A percentile compares a stretch with the other conserved stretches of the same genome.
Conservation (phyloP, 2,329 filamentous ascomycete species). For the Hypoxylon sp. region DNA sequence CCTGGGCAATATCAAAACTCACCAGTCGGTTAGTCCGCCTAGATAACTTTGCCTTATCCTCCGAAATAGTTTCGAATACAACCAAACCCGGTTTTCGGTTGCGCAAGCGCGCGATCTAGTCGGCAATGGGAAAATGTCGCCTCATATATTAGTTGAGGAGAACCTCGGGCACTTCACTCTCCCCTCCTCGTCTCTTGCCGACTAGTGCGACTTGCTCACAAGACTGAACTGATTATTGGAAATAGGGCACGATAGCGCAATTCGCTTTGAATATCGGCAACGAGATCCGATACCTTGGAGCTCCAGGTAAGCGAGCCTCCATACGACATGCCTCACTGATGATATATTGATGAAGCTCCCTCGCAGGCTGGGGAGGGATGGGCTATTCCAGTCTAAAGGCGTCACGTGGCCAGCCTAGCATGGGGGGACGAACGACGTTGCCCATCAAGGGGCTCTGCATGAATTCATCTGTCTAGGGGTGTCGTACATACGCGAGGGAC, state of each 20-base stretch:
- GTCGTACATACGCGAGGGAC: too few species aligned
- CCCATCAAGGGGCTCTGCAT: too few species aligned
- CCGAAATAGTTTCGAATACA: background rate
- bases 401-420: too few species aligned
- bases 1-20: conserved; percentile 5
- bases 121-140: too few species aligned
- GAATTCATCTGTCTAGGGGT: too few species aligned
- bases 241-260: background rate
- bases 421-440: too few species aligned
- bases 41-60: background rate
- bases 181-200: background rate
- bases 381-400: background rate
- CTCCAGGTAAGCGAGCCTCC: background rate
- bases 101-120: background rate
- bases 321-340: background rate
- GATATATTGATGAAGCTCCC: background rate
- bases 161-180: background rate
- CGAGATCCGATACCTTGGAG: background rate
- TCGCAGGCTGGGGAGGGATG: background rate
- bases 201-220: background rate
- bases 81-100: background rate
- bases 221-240: background rate
- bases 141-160: background rate
- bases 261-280: background rate
- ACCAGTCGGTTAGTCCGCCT: background rate